phyloP scores from a whole-genome alignment of 257 asterid genomes.

The Leonotis leonurus region DNA sequence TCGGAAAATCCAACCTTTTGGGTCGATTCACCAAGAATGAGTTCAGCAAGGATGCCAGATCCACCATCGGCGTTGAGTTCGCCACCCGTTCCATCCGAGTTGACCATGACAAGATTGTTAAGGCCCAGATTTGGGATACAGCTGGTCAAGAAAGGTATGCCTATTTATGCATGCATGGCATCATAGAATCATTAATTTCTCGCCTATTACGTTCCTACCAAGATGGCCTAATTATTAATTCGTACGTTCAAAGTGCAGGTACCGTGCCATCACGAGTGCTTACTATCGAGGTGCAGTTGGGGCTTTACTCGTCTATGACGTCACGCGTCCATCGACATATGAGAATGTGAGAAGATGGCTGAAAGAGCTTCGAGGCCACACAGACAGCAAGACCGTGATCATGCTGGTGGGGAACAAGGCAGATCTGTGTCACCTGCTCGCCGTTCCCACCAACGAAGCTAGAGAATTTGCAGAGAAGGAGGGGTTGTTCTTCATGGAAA shows the following conservation, averaged over 20 bases:
- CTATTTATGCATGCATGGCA: too few relatives aligned
- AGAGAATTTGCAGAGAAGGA: constrained; percentile 56
- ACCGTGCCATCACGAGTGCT: constrained; percentile 84
- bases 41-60: constrained; percentile 67
- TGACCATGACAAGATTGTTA: constrained; percentile 65
- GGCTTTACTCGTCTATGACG: constrained; percentile 67
- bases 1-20: constrained; percentile 71
- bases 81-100: constrained; percentile 69
- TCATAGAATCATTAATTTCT: too few relatives aligned
- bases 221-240: not conserved
- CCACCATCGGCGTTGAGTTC: constrained; percentile 80
- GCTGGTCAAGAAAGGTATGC: constrained; percentile 81
- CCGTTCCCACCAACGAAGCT: constrained; percentile 47
- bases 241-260: constrained; percentile 37
- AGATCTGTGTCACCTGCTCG: constrained; percentile 65
- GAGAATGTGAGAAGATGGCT: constrained; percentile 74
- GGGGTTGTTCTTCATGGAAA: constrained; percentile 67
- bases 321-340: constrained; percentile 62
- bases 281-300: constrained; percentile 85
- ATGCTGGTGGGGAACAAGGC: constrained; percentile 88
- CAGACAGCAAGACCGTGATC: constrained; percentile 58
- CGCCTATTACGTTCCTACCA: too few relatives aligned
- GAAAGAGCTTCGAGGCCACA: constrained; percentile 76
- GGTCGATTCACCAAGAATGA: constrained; percentile 68
- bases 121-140: constrained; percentile 90